phyloP scores from a whole-genome alignment of 2,329 filamentous ascomycete genomes.

The Exophiala oligosperma region DNA sequence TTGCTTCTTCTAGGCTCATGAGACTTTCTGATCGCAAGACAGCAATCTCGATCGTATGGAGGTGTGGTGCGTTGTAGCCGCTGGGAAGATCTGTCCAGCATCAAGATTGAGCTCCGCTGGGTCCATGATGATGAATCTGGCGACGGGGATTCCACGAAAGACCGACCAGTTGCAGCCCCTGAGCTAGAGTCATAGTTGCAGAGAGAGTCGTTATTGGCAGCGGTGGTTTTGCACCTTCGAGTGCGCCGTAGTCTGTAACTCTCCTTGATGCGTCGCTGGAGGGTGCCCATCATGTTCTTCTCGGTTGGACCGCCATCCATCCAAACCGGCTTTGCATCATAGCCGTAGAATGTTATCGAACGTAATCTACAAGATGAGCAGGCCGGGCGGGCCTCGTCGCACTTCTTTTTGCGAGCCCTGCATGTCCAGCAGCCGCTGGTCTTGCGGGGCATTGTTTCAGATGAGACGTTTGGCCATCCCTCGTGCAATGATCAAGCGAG shows the following conservation, averaged over 20 bases:
- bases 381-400: slow-evolving; percentile 2
- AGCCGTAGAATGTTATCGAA: slow-evolving; percentile 4
- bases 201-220: too few species aligned
- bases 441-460: slow-evolving; percentile 2
- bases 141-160: neutral
- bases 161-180: neutral
- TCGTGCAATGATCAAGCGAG: too few species aligned
- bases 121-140: neutral
- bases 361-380: slow-evolving; percentile 3
- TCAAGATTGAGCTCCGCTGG: neutral
- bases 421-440: slow-evolving; percentile 8
- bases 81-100: too few species aligned
- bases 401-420: slow-evolving; percentile 6
- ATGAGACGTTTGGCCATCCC: neutral
- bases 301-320: slow-evolving; percentile 3
- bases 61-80: too few species aligned
- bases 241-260: slow-evolving; percentile 1
- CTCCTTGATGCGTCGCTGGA: slow-evolving; percentile 3
- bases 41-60: too few species aligned
- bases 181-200: too few species aligned
- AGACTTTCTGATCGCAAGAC: too few species aligned
- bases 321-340: slow-evolving; percentile 1
- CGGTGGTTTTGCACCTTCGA: neutral
- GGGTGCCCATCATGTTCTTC: neutral
- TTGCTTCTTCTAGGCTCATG: too few species aligned